Evolutionary conservation across 441 rosid species (phyloP), one percentile per base, ranked within the genome.

Genomic region (Pelargonium myrrhifolium): DNA sequence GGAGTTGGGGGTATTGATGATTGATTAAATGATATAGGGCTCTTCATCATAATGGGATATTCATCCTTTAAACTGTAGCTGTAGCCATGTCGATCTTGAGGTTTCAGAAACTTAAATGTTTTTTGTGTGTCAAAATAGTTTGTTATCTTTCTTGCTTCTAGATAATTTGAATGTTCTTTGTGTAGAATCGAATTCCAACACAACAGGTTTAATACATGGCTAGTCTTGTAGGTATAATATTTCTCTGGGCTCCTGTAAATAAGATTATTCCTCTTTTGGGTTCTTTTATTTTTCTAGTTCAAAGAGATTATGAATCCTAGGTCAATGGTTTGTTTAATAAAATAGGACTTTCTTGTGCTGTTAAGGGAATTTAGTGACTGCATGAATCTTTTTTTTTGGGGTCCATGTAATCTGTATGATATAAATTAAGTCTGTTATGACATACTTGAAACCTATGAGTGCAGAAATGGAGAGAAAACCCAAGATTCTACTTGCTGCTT

Each of bases 401-500:
- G 31, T 51, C 20, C n/a, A 47, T 51, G 20, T 7, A 42, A 42
- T 42, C 15, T 58, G 3, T 12, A 26, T 10, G 21, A 11, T 66
- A 9, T 49, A 18, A 6, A 17, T 68, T 62, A 37, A 47, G 20
- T 66, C 75, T 78, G 61, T 65, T 21, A 81, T 77, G 80, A 77
- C 79, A 31, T 69, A 14, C 15, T 68, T 78, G 37, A 82, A 86
- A 64, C 66, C 68, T 14, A 69, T 71, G 10, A 71, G 71, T 26
- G 47, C 79, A 68, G 79, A 77, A 62, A 74, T 65, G 68, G 82
- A 71, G 65, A 20, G 39, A 17, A 53, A 62, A 26, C 84, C 68
- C 0, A 82, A 86, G 63, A 82, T 92, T 35, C 76, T 88, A 45
- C 84, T 92, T 18, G 98, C 88, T 47, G 95, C 95, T 20, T 83